phyloP scores from a whole-genome alignment of 78 protist species.

The Salpingoeca rosetta region DNA sequence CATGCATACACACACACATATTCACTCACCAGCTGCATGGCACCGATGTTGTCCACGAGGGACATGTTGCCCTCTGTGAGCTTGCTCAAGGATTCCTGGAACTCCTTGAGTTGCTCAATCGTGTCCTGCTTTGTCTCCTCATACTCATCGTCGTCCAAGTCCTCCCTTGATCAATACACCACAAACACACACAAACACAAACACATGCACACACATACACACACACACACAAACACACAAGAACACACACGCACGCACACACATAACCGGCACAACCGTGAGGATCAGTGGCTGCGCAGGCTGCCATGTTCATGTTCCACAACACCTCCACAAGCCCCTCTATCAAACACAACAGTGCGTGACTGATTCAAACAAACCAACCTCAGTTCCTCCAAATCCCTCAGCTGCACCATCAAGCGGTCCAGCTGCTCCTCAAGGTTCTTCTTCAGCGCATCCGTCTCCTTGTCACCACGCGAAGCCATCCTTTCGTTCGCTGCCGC shows the following conservation, averaged over 20 bases:
- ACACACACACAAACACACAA: background rate
- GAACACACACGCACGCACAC: background rate
- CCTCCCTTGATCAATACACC: background rate
- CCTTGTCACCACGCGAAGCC: constrained; percentile 6
- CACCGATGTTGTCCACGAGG: constrained; percentile 56
- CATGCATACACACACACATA: background rate
- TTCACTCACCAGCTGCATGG: constrained; percentile 34
- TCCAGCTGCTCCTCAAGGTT: constrained; percentile 32
- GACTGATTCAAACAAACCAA: too few species aligned
- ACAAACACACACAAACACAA: background rate
- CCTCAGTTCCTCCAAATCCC: constrained; percentile 33
- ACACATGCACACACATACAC: background rate
- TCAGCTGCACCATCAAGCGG: constrained; percentile 29
- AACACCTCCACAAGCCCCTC: background rate
- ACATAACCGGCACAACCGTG: background rate
- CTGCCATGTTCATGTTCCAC: too few species aligned
- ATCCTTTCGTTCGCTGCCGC: background rate
- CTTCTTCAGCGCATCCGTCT: constrained; percentile 22
- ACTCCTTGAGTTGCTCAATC: constrained; percentile 61
- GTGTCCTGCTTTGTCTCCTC: constrained; percentile 57
- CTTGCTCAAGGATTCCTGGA: constrained; percentile 41
- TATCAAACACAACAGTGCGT: too few species aligned
- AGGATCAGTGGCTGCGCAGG: too few species aligned
- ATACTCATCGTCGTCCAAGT: constrained; percentile 50
- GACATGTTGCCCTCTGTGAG: constrained; percentile 65